Conservation (phyloP, 371 early-diverging fungal genomes). For the Umbelopsis sp. region DNA sequence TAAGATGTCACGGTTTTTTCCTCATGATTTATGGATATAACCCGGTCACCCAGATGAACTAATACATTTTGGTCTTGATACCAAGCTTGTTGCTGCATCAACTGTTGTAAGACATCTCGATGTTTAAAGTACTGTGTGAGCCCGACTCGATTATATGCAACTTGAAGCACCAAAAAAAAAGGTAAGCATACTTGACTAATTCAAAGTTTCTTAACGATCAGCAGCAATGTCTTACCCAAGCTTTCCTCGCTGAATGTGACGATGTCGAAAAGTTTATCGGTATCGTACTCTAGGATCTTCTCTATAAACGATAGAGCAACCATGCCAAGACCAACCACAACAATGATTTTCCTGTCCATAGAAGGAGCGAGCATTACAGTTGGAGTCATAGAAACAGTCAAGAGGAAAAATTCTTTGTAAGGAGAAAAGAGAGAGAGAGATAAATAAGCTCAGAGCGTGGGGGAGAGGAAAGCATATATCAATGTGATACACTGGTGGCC, state of each 20-base stretch:
- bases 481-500: too few relatives aligned
- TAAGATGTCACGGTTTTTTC: conserved; percentile 40
- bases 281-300: conserved; percentile 56
- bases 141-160: conserved; percentile 65
- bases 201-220: too few relatives aligned
- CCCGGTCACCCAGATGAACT: conserved; percentile 45
- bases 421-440: conserved; percentile 8
- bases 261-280: conserved; percentile 42
- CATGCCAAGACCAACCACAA: conserved; percentile 71
- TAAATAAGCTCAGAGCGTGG: not conserved
- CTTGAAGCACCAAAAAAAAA: conserved; percentile 25
- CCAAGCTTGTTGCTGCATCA: conserved; percentile 56
- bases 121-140: conserved; percentile 69
- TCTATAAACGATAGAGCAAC: conserved; percentile 69
- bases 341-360: conserved; percentile 31
- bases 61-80: conserved; percentile 51
- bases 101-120: conserved; percentile 45
- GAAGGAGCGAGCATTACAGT: not conserved
- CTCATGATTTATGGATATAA: conserved; percentile 45
- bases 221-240: conserved; percentile 30
- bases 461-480: too few relatives aligned
- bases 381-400: conserved; percentile 24
- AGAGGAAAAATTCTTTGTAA: not conserved
- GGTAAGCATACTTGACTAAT: not conserved
- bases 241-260: conserved; percentile 64